A percentile compares a stretch with the other conserved stretches of the same genome.
phyloP scores from a whole-genome alignment of 2,329 filamentous ascomycete species.

The Xylariaceae sp. region DNA sequence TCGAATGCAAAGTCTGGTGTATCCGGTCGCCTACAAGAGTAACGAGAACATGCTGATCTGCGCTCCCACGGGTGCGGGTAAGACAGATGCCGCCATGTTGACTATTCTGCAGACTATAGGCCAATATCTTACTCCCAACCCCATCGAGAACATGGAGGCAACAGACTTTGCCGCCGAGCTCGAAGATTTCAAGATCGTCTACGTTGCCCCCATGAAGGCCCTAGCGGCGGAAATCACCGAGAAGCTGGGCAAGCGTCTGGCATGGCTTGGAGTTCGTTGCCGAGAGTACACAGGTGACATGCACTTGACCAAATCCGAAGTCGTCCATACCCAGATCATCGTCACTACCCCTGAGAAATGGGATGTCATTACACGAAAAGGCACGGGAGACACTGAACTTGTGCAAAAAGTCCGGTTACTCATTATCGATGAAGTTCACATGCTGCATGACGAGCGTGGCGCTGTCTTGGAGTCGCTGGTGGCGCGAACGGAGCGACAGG shows the following conservation, averaged over 20 bases:
- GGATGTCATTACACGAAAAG: slow-evolving; percentile 97
- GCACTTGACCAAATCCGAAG: slow-evolving; percentile 96
- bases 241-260: slow-evolving; percentile 85
- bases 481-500: slow-evolving; percentile 89
- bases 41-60: slow-evolving; percentile 99
- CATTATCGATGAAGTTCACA: slow-evolving; percentile 98
- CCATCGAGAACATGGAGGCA: slow-evolving; percentile 68
- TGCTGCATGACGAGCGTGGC: slow-evolving; percentile 97
- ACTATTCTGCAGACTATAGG: slow-evolving; percentile 88
- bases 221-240: slow-evolving; percentile 94
- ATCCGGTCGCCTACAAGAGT: slow-evolving; percentile 91
- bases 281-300: slow-evolving; percentile 97
- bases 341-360: slow-evolving; percentile 99
- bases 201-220: slow-evolving; percentile 98
- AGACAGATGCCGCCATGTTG: slow-evolving; percentile 97
- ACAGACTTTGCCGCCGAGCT: slow-evolving; percentile 78
- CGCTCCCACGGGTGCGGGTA: slow-evolving; percentile 95
- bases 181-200: slow-evolving; percentile 96
- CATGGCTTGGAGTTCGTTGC: slow-evolving; percentile 89
- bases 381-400: slow-evolving; percentile 93
- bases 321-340: slow-evolving; percentile 94
- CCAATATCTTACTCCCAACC: slow-evolving; percentile 79
- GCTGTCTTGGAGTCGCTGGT: slow-evolving; percentile 95
- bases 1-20: slow-evolving; percentile 96
- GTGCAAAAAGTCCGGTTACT: slow-evolving; percentile 95